Evolutionary conservation across 75 land plant genomes (phyloP), one percentile per base, ranked within the genome.

Genomic region (Pinus taeda): DNA sequence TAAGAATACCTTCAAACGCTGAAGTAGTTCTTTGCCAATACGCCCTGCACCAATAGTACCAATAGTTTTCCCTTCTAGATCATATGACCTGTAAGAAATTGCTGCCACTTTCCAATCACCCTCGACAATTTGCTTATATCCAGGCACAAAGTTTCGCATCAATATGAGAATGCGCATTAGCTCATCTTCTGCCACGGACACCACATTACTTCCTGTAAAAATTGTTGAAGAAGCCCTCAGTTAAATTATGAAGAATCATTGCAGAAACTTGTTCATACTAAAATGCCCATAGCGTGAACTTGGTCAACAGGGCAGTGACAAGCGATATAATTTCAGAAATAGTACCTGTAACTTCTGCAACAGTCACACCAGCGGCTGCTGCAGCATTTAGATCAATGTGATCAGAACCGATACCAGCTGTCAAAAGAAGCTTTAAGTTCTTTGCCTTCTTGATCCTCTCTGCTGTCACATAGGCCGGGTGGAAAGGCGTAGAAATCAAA

Each of bases 341-440:
- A 20, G 22, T 53, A 85, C 87, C 87, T 58, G 98, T 95, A 71
- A 93, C 89, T 75, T 95, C 98, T 17, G 96, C 92, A 58, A 95
- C 96, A 22, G 98, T 95, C 74, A 95, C 72, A n/a, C 98, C 96
- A 24, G 88, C 88, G 12, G 74, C 89, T 59, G 92, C 92, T 74
- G 96, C 98, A 21, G 94, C 93, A 17, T 86, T 81, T 24, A 95
- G 87, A 77, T 95, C 96, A 71, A 96, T 83, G 71, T 96, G 98
- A 57, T 96, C 98, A n/a, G 98, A 96, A 20, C 98, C 98, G 76
- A 96, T 88, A 30, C 98, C 98, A 56, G 98, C 98, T 24, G 98
- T 96, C 14, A 96, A 86, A 73, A 91, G 84, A 57, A 96, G 83
- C 59, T 93, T 77, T 56, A 96, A 80, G 59, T 96, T 96, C 60